Evolutionary conservation across 768 basidiomycete genomes (phyloP), one percentile per base, ranked within the genome.

Genomic region (Mycena galopus): DNA sequence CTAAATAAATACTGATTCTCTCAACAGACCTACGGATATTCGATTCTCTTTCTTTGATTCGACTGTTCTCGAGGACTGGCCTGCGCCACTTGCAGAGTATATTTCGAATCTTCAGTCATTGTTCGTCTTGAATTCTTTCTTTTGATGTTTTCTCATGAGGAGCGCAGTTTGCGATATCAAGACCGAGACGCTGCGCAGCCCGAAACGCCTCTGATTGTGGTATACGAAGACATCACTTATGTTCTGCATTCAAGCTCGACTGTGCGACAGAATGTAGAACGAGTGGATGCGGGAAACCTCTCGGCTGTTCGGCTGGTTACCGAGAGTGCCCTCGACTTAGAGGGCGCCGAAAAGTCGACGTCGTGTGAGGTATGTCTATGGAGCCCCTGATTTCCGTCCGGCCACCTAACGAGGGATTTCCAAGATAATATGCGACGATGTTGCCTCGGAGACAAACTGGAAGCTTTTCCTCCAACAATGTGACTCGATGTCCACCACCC

Each of bases 11-110:
- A n/a, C 25, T 47, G 19, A 65, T 65, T 23, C 58, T 39, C 17
- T 65, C n/a, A 9, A 63, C 69, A 92, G 91, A 27, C 86, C 89
- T 16, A 85, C 91, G 84, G 92, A 93, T 76, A 75, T 92, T 37
- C 89, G 85, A 33, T 81, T 93, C 64, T 82, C 85, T 32, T 76
- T 85, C 27, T 82, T 83, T 33, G 81, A 85, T 60, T 79, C 78
- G 53, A 73, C 69, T n/a, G 29, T 69, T 7, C 60, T 88, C 19
- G 25, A 77, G 1, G 69, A 71, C n/a, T 83, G 83, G 73, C 91
- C 90, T 50, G 42, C 71, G 17, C 81, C 77, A 44, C 75, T 93
- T 65, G 78, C 77, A 66, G 73, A 80, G 30, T 91, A 92, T 69
- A 69, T 81, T 1, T 50, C 76, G 2, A 76, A 81, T 57, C 79